Evolutionary conservation across 2,329 filamentous ascomycete species (phyloP).

Genomic region (Colletotrichum sublineola): DNA sequence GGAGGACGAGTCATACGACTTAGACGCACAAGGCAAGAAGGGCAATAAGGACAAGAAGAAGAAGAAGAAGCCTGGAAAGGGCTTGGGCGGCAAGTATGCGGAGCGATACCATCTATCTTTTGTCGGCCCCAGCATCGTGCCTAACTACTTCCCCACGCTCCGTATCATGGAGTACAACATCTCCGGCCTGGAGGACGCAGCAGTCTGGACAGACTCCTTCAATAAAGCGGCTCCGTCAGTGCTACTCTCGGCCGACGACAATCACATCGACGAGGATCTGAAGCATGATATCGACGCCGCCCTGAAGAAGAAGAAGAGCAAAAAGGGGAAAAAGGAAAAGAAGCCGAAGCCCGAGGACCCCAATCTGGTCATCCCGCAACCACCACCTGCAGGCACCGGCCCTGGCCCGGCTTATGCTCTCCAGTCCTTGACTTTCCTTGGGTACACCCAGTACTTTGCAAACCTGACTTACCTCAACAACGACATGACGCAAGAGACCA

Average conservation of each 20-base stretch:
- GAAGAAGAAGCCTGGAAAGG: slow-evolving; percentile 65
- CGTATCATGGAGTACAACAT: slow-evolving; percentile 97
- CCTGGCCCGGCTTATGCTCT: slow-evolving; percentile 93
- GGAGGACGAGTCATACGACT: slow-evolving; percentile 42
- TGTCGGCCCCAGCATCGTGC: slow-evolving; percentile 88
- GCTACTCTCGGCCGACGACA: slow-evolving; percentile 37
- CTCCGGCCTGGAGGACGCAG: slow-evolving; percentile 74
- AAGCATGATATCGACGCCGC: slow-evolving; percentile 48
- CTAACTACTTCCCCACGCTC: slow-evolving; percentile 90
- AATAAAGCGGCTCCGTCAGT: slow-evolving; percentile 2
- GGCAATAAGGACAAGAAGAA: slow-evolving; percentile 56
- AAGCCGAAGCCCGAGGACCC: slow-evolving; percentile 62
- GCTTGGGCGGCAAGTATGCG: slow-evolving; percentile 83
- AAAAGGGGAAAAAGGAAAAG: slow-evolving; percentile 58
- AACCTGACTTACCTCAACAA: slow-evolving; percentile 95
- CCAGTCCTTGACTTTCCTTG: slow-evolving; percentile 82
- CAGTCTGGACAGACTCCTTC: slow-evolving; percentile 59
- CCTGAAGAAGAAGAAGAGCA: slow-evolving; percentile 55
- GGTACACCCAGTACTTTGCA: slow-evolving; percentile 92
- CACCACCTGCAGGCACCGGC: slow-evolving; percentile 77
- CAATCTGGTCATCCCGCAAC: slow-evolving; percentile 74
- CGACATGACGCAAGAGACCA: slow-evolving; percentile 61
- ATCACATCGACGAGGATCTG: slow-evolving; percentile 47
- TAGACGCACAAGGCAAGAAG: slow-evolving; percentile 50
- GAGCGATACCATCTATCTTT: slow-evolving; percentile 88